Conservation (phyloP, 1,284 basidiomycete species). For the Cutaneotrichosporon cavernicola region DNA sequence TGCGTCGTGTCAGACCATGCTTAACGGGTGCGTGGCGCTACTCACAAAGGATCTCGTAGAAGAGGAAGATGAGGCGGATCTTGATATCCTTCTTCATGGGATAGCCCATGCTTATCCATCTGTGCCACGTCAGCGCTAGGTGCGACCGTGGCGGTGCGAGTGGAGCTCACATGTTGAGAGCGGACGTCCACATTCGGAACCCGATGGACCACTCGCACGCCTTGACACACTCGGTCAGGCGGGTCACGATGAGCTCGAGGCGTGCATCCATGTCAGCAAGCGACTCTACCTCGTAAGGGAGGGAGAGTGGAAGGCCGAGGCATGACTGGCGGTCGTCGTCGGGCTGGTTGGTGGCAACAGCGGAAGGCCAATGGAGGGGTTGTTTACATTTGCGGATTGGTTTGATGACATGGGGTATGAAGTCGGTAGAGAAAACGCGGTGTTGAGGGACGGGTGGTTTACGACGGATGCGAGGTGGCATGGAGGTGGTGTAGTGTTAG, state of each 20-base stretch:
- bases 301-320: slow-evolving; percentile 44
- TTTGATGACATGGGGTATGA: background rate
- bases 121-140: slow-evolving; percentile 48
- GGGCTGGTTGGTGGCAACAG: slow-evolving; percentile 31
- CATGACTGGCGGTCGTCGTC: slow-evolving; percentile 46
- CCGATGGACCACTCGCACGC: slow-evolving; percentile 77
- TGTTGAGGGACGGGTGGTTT: background rate
- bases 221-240: slow-evolving; percentile 67
- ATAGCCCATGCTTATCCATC: slow-evolving; percentile 79
- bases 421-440: background rate
- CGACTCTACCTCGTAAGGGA: slow-evolving; percentile 81
- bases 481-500: background rate
- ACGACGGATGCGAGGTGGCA: background rate
- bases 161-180: slow-evolving; percentile 66
- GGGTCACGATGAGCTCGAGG: slow-evolving; percentile 72
- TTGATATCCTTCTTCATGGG: slow-evolving; percentile 77
- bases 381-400: slow-evolving; percentile 1
- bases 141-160: background rate
- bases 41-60: slow-evolving; percentile 62
- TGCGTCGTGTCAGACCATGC: slow-evolving; percentile 30
- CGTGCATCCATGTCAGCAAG: slow-evolving; percentile 75
- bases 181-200: slow-evolving; percentile 72
- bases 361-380: slow-evolving; percentile 17
- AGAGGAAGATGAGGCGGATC: slow-evolving; percentile 73
- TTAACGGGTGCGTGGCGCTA: background rate